Evolutionary conservation across 2,329 filamentous ascomycete genomes (phyloP), one percentile per base, ranked within the genome.

Genomic region (Sarocladium oryzae): DNA sequence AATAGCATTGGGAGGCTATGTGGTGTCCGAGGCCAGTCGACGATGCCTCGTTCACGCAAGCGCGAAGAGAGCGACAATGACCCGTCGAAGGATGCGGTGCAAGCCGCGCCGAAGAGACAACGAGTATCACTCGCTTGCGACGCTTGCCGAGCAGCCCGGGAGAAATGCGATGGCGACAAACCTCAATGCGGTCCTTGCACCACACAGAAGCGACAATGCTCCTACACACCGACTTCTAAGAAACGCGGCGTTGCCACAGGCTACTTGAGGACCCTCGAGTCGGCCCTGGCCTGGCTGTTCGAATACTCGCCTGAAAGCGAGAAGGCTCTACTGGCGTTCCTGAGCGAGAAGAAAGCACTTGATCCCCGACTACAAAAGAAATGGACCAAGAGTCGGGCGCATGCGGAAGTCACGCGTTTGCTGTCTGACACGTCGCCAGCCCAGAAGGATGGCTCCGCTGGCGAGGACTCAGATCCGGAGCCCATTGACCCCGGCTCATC

Each of bases 181-280:
- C 85, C 85, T 5, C 71, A 73, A 13, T 89, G 86, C 63, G 81
- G 79, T 43, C 84, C 84, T 2, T 89, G 86, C 67, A 73, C 75
- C 6, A 71, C 77, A 4, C 78, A 85, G 54, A 79, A 77, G 51
- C 75, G 86, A 46, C 65, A 73, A 30, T 91, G 88, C 64, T 83
- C 84, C 15, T 91, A 90, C 63, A 81, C 85, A 55, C 77, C 84
- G 51, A 82, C 81, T 51, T 82, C 85, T 7, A 89, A 88, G 66
- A 89, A 89, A 64, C 76, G 87, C 56, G 87, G 88, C 3, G 81
- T 91, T 10, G 86, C 86, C 58, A 87, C 87, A n/a, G 87, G 88
- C 15, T 89, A 90, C 61, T 84, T 91, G 51, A 78, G 86, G 30
- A 85, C 85, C 0, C 71, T 91, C 16, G 87, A 91, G 64, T 66